Evolutionary conservation across 1,139 yeast genomes (phyloP).

Genomic region (Yamadazyma triangularis): DNA sequence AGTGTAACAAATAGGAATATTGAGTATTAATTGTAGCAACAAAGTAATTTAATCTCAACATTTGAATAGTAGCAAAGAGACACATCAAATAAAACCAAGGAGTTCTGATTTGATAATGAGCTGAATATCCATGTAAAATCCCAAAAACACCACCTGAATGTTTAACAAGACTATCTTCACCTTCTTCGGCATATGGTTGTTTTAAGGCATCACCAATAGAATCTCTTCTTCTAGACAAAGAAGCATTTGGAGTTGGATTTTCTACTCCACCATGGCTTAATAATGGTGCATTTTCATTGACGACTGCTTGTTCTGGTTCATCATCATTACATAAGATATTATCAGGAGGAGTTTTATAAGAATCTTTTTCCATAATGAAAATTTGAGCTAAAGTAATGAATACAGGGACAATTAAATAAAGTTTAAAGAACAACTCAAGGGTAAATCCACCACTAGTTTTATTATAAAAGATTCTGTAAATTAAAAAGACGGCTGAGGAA

Average conservation of each 20-base stretch:
- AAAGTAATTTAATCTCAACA: slow-evolving; percentile 43
- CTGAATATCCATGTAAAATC: slow-evolving; percentile 40
- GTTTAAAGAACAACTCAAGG: slow-evolving; percentile 28
- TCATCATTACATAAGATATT: slow-evolving; percentile 26
- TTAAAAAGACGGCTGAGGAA: slow-evolving; percentile 41
- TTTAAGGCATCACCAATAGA: slow-evolving; percentile 45
- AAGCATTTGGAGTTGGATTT: slow-evolving; percentile 4
- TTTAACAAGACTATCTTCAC: slow-evolving; percentile 29
- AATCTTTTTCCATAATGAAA: slow-evolving; percentile 37
- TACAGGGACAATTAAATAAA: slow-evolving; percentile 36
- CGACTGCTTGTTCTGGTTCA: slow-evolving; percentile 1
- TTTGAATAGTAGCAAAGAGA: slow-evolving; percentile 35
- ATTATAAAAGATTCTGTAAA: slow-evolving; percentile 30
- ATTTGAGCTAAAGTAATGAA: slow-evolving; percentile 38
- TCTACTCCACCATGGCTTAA: slow-evolving; percentile 5
- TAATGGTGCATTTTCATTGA: slow-evolving; percentile 20
- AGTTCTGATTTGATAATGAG: slow-evolving; percentile 35
- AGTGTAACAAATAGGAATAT: slow-evolving; percentile 34
- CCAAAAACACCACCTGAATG: slow-evolving; percentile 41
- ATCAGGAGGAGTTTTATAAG: slow-evolving; percentile 35
- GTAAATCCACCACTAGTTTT: slow-evolving; percentile 24
- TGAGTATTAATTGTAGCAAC: slow-evolving; percentile 45
- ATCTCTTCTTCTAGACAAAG: slow-evolving; percentile 40
- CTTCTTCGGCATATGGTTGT: slow-evolving; percentile 40
- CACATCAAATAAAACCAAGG: slow-evolving; percentile 42